Base-by-base conservation (phyloP, 106 monocot genomes). In the Phalaenopsis equestris region DNA sequence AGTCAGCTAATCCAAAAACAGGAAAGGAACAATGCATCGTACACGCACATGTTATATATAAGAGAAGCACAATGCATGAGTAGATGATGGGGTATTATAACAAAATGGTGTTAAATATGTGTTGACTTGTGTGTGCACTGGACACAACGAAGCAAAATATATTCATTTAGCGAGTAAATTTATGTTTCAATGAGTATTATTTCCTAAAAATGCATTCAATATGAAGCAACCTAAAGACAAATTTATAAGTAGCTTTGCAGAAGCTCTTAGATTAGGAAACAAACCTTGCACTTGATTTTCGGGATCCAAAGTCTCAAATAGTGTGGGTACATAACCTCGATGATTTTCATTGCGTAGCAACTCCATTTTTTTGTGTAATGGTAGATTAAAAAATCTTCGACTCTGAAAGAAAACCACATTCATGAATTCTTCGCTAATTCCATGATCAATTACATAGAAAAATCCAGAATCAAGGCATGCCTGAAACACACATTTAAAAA, bases 391-490 rank as follows among this genome's bases (percentile, higher is more conserved):
- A 48, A 92, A 92, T 61, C 48, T 88, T 81, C 88, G 90, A 67
- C 91, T 91, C 74, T 92, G 90, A 21, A 55, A 10, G 42, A 94
- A 94, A 56, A 94, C 90, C 41, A 88, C 88, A 37, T 91, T 87
- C 91, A 91, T 94, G 36, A 91, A 87, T 42, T 91, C 94, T 49
- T 88, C 79, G 79, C 87, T 94, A 78, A 94, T 91, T 21, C 90
- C 94, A 65, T 94, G 94, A 64, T 90, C 85, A n/a, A 90, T 72
- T 56, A 92, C 82, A 81, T 94, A 90, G 78, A 94, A 94, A 80
- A 94, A 94, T 61, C 94, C 94, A 84, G 85, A 91, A 81, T 94
- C 94, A 37, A 86, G 56, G 67, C 90, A 94, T 67, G 94, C 94
- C 94, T 94, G 81, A 52, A 84, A 16, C 19, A 79, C 12, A 52